Conservation (phyloP, 805 yeast species). For the Ogataea parapolymorpha region DNA sequence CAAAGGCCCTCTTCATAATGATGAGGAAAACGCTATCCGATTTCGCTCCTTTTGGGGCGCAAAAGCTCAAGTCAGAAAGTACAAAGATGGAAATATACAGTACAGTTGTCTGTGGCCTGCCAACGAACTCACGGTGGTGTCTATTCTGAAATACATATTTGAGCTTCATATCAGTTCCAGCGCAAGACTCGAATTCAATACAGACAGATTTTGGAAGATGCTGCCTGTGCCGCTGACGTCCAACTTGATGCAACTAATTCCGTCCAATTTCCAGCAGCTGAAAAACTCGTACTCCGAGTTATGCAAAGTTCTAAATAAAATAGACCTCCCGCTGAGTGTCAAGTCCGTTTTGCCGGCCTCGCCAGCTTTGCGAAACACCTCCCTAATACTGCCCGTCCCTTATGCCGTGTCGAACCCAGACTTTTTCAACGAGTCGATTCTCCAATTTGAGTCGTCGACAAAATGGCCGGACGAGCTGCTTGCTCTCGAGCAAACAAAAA, state of each 20-base stretch:
- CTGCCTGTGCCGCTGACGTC: conserved; percentile 62
- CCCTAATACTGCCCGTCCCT: conserved; percentile 77
- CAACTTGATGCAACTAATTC: conserved; percentile 43
- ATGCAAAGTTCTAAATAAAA: conserved; percentile 42
- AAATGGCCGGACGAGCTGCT: conserved; percentile 93
- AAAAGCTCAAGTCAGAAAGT: conserved; percentile 80
- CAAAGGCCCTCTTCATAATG: conserved; percentile 74
- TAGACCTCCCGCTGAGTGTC: conserved; percentile 67
- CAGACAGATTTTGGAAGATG: conserved; percentile 44
- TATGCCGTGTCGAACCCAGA: conserved; percentile 72
- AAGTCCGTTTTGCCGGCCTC: conserved; percentile 73
- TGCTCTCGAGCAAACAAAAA: conserved; percentile 84
- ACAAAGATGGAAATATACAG: conserved; percentile 86
- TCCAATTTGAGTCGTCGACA: conserved; percentile 86
- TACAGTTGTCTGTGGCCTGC: conserved; percentile 88
- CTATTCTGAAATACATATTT: conserved; percentile 63
- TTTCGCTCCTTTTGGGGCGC: conserved; percentile 90
- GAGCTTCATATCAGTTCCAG: conserved; percentile 55
- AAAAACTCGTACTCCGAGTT: conserved; percentile 51
- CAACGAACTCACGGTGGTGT: conserved; percentile 58
- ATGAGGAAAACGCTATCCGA: conserved; percentile 51
- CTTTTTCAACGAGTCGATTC: conserved; percentile 72
- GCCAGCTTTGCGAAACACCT: conserved; percentile 70
- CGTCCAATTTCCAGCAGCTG: conserved; percentile 39
- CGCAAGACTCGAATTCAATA: conserved; percentile 35